Evolutionary conservation across 1,139 yeast genomes (phyloP).

Genomic region (Sugiyamaella neomexicana): DNA sequence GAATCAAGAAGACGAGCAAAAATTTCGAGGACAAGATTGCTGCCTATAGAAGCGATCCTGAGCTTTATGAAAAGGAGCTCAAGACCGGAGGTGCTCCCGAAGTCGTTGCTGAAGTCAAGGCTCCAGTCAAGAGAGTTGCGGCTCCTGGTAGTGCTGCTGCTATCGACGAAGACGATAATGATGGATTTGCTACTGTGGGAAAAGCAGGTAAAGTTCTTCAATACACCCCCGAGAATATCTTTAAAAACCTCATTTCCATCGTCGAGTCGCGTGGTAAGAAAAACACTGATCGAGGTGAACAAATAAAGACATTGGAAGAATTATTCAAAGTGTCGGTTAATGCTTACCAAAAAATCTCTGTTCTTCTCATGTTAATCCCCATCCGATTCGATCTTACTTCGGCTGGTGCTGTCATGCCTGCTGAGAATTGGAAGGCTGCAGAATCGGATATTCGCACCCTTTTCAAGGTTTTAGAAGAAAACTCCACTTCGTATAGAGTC

Average conservation of each 20-base stretch:
- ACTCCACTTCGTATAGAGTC: constrained; percentile 61
- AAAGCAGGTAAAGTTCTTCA: constrained; percentile 45
- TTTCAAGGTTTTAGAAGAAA: constrained; percentile 66
- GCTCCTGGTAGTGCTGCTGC: constrained; percentile 11
- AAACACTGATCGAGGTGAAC: constrained; percentile 82
- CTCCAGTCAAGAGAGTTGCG: constrained; percentile 15
- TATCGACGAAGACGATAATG: constrained; percentile 39
- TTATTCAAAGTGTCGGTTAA: constrained; percentile 54
- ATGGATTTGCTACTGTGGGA: constrained; percentile 45
- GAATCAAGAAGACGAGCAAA: constrained; percentile 77
- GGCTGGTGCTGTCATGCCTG: constrained; percentile 70
- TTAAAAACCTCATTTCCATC: constrained; percentile 70
- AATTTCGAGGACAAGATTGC: constrained; percentile 62
- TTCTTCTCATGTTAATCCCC: constrained; percentile 81
- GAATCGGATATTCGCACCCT: constrained; percentile 62
- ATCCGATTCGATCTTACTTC: constrained; percentile 77
- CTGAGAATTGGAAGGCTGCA: constrained; percentile 77
- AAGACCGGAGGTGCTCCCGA: constrained; percentile 32
- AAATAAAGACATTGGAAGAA: constrained; percentile 67
- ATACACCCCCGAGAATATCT: constrained; percentile 51
- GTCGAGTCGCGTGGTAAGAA: constrained; percentile 94
- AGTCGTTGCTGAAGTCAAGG: constrained; percentile 13
- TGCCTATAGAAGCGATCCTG: constrained; percentile 69
- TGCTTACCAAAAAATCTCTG: constrained; percentile 73
- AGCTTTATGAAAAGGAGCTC: constrained; percentile 59